phyloP scores from a whole-genome alignment of 768 basidiomycete genomes.

The Lactarius sanguifluus region DNA sequence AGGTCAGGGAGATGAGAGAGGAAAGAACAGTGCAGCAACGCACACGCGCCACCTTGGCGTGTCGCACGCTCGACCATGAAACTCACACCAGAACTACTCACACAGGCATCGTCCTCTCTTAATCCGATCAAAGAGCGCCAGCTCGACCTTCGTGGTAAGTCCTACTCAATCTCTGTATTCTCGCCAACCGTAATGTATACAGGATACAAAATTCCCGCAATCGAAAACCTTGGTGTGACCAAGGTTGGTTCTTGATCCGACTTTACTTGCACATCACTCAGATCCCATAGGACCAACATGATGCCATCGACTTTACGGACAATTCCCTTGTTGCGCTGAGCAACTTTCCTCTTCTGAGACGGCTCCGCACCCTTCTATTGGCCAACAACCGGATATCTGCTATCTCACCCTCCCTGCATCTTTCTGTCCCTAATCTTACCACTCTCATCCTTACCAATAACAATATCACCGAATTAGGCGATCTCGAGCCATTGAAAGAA shows the following conservation, averaged over 20 bases:
- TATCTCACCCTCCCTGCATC: slow-evolving; percentile 78
- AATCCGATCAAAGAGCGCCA: slow-evolving; percentile 88
- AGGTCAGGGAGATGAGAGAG: not conserved
- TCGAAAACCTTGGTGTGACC: slow-evolving; percentile 95
- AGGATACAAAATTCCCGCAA: slow-evolving; percentile 94
- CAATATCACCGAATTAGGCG: slow-evolving; percentile 74
- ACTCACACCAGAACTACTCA: slow-evolving; percentile 91
- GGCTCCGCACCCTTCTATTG: slow-evolving; percentile 79
- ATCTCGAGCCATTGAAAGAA: slow-evolving; percentile 81
- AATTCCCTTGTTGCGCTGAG: slow-evolving; percentile 80
- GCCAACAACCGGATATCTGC: slow-evolving; percentile 87
- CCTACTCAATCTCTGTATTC: slow-evolving; percentile 3
- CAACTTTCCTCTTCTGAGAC: slow-evolving; percentile 84
- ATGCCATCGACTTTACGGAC: slow-evolving; percentile 92
- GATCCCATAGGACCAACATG: slow-evolving; percentile 75
- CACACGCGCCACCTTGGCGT: slow-evolving; percentile 2
- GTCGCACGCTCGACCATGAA: slow-evolving; percentile 53
- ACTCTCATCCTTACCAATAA: slow-evolving; percentile 86
- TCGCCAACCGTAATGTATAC: slow-evolving; percentile 28
- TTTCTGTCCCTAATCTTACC: slow-evolving; percentile 81
- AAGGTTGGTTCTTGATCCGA: slow-evolving; percentile 49
- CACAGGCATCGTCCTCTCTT: slow-evolving; percentile 72
- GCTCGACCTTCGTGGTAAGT: slow-evolving; percentile 84
- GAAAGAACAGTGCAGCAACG: not conserved
- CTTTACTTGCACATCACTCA: slow-evolving; percentile 18